Conservation (phyloP, 768 basidiomycete genomes). For the Macrolepiota albuminosa region DNA sequence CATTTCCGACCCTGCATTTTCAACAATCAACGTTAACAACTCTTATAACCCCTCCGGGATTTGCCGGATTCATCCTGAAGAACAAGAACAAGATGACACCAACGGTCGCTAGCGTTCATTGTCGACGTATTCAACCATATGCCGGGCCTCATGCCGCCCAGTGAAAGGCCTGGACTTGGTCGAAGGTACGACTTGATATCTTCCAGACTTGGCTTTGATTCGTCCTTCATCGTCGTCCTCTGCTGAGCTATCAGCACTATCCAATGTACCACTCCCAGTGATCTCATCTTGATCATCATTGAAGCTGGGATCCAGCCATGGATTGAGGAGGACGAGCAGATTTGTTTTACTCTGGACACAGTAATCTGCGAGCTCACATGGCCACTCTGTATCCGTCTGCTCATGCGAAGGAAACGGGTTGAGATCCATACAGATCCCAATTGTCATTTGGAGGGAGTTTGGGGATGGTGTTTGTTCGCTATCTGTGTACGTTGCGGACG, state of each 20-base stretch:
- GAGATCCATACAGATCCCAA: slow-evolving; percentile 91
- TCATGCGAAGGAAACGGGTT: slow-evolving; percentile 44
- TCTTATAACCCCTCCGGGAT: too few species aligned
- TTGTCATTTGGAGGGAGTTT: slow-evolving; percentile 53
- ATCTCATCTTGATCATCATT: slow-evolving; percentile 28
- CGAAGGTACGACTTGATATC: too few species aligned
- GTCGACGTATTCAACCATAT: too few species aligned
- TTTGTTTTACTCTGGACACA: slow-evolving; percentile 47
- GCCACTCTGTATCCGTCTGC: slow-evolving; percentile 57
- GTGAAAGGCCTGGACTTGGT: too few species aligned
- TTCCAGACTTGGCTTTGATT: too few species aligned
- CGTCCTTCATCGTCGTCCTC: background rate
- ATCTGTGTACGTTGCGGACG: background rate
- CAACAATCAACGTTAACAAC: too few species aligned
- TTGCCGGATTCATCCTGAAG: too few species aligned
- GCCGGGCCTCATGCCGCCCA: too few species aligned
- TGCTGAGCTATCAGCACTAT: background rate
- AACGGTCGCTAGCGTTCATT: too few species aligned
- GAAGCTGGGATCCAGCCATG: slow-evolving; percentile 60
- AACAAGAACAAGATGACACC: too few species aligned
- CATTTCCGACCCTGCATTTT: too few species aligned
- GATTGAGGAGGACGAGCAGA: slow-evolving; percentile 68
- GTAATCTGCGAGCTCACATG: slow-evolving; percentile 77
- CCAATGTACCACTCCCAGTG: background rate
- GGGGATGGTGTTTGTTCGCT: slow-evolving; percentile 37